Percentiles rank a stretch among this genome's conserved stretches.
Conservation (phyloP, 2,329 filamentous ascomycete species). For the Beauveria rudraprayagi region DNA sequence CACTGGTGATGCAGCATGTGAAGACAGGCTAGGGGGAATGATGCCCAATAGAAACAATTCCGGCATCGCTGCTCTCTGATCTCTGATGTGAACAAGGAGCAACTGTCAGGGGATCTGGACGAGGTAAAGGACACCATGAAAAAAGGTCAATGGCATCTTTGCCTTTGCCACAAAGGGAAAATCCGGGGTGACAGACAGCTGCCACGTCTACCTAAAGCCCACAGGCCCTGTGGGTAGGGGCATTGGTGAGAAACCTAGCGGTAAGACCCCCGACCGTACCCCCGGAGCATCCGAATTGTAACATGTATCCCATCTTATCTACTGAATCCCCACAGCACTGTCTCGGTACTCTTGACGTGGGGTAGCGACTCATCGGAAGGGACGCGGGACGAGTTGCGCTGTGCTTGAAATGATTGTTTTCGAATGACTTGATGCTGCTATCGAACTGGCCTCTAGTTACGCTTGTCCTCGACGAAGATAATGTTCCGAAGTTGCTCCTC, state of each 20-base stretch:
- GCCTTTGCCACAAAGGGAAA: conserved; percentile 79
- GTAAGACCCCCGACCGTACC: conserved; percentile 36
- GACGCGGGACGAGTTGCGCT: background rate
- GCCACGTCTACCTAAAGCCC: conserved; percentile 85
- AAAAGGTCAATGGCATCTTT: conserved; percentile 72
- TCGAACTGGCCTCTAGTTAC: conserved; percentile 52
- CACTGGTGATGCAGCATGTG: background rate
- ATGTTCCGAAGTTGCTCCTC: conserved; percentile 65
- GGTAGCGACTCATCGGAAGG: background rate
- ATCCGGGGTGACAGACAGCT: conserved; percentile 65
- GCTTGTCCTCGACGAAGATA: conserved; percentile 64
- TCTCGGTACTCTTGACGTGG: background rate
- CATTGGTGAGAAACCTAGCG: conserved; percentile 64
- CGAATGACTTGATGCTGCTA: background rate
- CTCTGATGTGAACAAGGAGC: conserved; percentile 71
- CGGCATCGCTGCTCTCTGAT: conserved; percentile 82
- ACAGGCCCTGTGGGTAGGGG: conserved; percentile 71
- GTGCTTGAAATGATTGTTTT: background rate
- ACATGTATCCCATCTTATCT: background rate
- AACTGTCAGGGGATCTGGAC: conserved; percentile 54
- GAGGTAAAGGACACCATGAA: conserved; percentile 76
- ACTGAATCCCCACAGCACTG: background rate
- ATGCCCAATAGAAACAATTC: conserved; percentile 55
- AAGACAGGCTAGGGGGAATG: background rate
- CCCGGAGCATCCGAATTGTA: background rate